Percentiles rank a stretch among this genome's conserved stretches.
phyloP scores from a whole-genome alignment of 2,329 filamentous ascomycete species.

The Neoscytalidium dimidiatum region DNA sequence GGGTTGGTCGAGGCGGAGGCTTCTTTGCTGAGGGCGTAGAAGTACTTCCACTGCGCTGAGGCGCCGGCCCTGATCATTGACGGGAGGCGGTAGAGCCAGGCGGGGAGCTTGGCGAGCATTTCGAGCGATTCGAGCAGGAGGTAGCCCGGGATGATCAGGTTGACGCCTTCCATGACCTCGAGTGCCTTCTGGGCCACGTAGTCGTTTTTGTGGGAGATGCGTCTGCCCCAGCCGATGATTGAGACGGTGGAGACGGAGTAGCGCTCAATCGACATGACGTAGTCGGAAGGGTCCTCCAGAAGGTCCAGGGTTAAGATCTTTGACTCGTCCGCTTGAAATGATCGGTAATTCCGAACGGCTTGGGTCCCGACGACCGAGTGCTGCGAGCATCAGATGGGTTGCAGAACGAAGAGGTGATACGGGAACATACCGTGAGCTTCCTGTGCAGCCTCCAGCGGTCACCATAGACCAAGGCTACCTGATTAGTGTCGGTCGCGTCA shows the following conservation, averaged over 20 bases:
- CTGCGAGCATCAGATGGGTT: not conserved
- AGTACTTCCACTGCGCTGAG: constrained; percentile 12
- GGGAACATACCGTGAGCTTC: constrained; percentile 19
- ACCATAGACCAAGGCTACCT: constrained; percentile 23
- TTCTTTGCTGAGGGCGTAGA: constrained; percentile 23
- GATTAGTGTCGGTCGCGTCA: constrained; percentile 7
- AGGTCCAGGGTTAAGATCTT: constrained; percentile 24
- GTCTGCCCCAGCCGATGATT: constrained; percentile 25
- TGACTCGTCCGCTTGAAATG: constrained; percentile 23
- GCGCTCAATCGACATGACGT: constrained; percentile 23
- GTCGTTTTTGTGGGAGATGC: constrained; percentile 23
- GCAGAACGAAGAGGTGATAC: not conserved
- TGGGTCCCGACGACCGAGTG: constrained; percentile 23
- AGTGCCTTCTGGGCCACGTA: constrained; percentile 23
- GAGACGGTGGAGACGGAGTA: constrained; percentile 23
- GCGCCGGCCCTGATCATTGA: constrained; percentile 10
- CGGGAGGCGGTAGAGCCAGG: constrained; percentile 19
- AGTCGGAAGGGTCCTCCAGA: constrained; percentile 19
- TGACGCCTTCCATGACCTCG: constrained; percentile 23
- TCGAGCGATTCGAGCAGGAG: constrained; percentile 24
- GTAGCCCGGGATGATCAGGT: constrained; percentile 23
- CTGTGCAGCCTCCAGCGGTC: constrained; percentile 24
- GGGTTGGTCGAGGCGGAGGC: not conserved
- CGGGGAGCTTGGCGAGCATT: constrained; percentile 16
- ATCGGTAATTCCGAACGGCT: constrained; percentile 23